Evolutionary conservation across 2,329 filamentous ascomycete species (phyloP).

Genomic region (Fusarium concolor): DNA sequence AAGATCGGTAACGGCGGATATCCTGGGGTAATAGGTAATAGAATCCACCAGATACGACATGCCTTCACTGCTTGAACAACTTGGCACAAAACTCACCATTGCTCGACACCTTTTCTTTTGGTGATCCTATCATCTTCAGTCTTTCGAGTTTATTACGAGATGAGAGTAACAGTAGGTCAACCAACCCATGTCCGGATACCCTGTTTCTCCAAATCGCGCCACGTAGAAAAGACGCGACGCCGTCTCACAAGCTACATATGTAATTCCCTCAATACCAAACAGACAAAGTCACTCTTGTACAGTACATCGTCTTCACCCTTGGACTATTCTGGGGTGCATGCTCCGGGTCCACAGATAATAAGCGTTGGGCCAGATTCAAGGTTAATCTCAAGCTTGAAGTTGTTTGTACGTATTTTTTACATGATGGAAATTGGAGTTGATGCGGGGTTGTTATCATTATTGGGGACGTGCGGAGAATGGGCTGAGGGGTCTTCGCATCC

Average conservation of each 20-base stretch:
- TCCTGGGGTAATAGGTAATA: conserved; percentile 12
- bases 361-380: conserved; percentile 12
- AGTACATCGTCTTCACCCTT: conserved; percentile 19
- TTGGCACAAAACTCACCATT: not conserved
- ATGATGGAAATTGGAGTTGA: conserved; percentile 42
- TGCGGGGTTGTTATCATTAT: conserved; percentile 31
- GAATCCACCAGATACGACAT: not conserved
- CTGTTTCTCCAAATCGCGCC: conserved; percentile 10
- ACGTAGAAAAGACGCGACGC: not conserved
- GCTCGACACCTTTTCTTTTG: too few relatives aligned
- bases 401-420: conserved; percentile 43
- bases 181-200: not conserved
- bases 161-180: not conserved
- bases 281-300: conserved; percentile 30
- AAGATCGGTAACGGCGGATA: conserved; percentile 6
- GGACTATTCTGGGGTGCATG: too few relatives aligned
- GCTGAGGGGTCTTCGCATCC: not conserved
- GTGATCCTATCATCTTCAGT: not conserved
- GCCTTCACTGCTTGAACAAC: not conserved
- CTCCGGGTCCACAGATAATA: conserved; percentile 9
- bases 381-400: conserved; percentile 30
- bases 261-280: not conserved
- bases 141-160: not conserved
- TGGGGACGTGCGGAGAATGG: conserved; percentile 35
- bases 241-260: not conserved